Evolutionary conservation across 169 alveolate genomes (phyloP), one percentile per base, ranked within the genome.

Genomic region (Neospora caninum): DNA sequence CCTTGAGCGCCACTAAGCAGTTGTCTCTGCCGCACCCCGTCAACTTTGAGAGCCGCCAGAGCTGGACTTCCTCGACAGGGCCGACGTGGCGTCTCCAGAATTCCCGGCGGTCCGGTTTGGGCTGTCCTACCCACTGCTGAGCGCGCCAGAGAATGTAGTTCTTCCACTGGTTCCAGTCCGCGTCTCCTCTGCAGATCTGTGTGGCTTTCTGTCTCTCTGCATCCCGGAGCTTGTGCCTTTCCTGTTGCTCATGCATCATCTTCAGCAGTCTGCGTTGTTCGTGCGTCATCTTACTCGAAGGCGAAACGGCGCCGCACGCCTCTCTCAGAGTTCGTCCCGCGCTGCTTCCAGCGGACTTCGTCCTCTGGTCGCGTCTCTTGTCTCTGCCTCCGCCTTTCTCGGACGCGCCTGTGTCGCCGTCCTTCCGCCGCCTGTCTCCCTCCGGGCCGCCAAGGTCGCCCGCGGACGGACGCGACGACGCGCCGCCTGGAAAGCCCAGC

Each of bases 1-100:
- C 91, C 70, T 91, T 91, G 83, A 91, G 84, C 53, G 94, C 94
- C 42, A 91, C 94, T 34, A 78, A 49, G 70, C 94, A 91, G 91
- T 88, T 80, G 91, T 91, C 91, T 9, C 42, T 45, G 91, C 91
- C 80, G 94, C 94, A 91, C 82, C 91, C 86, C 0, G 94, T 70
- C 34, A 88, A 58, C 91, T 58, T 73, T 39, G 80, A 58, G 41
- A 91, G 94, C 86, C 80, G 45, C 91, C 7, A 80, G 42, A 91
- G 94, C 69, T 70, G 91, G 67, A 73, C 84, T 43, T 73, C 42
- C 43, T 73, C 42, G 45, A 36, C 84, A 22, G 1, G 27, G 2
- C 25, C 84, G 43, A 73, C 43, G 84, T 73, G 84, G 49, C 84
- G 49, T 36, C 84, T 31, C 84, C 84, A 73, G 43, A 73, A 73